Conservation (phyloP, 2,329 filamentous ascomycete species). For the Paraconiothyrium sp. region DNA sequence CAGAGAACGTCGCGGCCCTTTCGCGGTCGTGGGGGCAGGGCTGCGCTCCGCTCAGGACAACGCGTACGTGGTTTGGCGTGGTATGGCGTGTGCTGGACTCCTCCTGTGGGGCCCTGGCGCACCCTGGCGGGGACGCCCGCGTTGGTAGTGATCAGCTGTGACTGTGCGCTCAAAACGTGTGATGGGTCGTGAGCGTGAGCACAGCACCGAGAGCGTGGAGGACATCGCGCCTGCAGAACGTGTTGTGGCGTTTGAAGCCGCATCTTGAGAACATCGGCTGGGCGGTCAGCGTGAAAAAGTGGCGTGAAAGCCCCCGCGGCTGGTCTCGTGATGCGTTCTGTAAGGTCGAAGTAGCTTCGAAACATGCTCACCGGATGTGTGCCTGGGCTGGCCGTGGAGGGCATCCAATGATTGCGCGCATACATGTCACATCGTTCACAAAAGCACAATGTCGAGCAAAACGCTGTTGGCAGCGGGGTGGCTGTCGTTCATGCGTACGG, state of each 20-base stretch:
- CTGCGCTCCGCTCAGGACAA: background rate
- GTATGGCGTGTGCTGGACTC: background rate
- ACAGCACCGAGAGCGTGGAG: background rate
- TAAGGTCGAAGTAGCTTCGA: background rate
- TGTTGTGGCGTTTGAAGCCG: background rate
- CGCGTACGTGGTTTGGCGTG: background rate
- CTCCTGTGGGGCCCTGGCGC: background rate
- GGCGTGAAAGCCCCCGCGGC: too few species aligned
- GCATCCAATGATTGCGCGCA: background rate
- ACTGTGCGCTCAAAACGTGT: background rate
- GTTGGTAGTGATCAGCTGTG: background rate
- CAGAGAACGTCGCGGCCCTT: background rate
- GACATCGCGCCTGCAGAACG: background rate
- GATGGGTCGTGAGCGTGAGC: background rate
- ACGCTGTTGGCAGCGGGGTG: background rate
- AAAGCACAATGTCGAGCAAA: background rate
- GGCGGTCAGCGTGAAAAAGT: too few species aligned
- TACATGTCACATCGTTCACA: background rate
- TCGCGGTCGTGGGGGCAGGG: background rate
- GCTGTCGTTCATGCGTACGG: background rate
- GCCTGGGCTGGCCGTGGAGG: background rate
- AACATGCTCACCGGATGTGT: background rate
- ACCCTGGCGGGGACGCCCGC: background rate
- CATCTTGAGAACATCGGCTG: background rate
- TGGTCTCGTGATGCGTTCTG: background rate